Evolutionary conservation across 805 yeast genomes (phyloP).

Genomic region (Lachancea lanzarotensis): DNA sequence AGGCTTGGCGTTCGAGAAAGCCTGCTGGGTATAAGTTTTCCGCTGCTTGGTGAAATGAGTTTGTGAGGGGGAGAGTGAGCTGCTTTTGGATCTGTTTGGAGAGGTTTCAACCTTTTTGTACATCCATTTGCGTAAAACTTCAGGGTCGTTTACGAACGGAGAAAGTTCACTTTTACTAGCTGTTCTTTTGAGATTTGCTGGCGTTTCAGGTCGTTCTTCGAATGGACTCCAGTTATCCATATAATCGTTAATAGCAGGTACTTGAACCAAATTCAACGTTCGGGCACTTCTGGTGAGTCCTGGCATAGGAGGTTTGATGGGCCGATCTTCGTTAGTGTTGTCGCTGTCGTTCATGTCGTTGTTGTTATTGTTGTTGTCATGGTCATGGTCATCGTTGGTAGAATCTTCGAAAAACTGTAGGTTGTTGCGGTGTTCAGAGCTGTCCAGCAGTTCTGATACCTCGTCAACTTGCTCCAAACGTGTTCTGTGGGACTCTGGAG

Average conservation of each 20-base stretch:
- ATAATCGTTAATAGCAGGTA: conserved; percentile 13
- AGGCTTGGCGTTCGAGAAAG: conserved; percentile 20
- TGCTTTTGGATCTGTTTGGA: neutral
- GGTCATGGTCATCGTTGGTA: neutral
- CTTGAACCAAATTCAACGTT: conserved; percentile 40
- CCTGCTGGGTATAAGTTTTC: conserved; percentile 3
- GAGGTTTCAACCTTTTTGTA: conserved; percentile 9
- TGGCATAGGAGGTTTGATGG: conserved; percentile 14
- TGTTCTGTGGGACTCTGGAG: neutral
- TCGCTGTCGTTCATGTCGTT: neutral
- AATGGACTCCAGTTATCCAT: conserved; percentile 29
- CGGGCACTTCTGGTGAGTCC: conserved; percentile 49
- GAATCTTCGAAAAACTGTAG: conserved; percentile 4
- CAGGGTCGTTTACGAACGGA: conserved; percentile 27
- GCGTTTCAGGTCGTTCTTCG: conserved; percentile 14
- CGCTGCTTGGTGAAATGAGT: conserved; percentile 5
- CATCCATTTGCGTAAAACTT: conserved; percentile 17
- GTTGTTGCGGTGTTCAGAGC: conserved; percentile 18
- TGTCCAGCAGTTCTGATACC: conserved; percentile 6
- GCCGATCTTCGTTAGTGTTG: neutral
- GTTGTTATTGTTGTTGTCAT: neutral
- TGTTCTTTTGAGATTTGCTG: conserved; percentile 19
- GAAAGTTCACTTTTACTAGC: conserved; percentile 28
- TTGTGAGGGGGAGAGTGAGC: neutral
- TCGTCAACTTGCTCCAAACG: conserved; percentile 2